Evolutionary conservation across 2,329 filamentous ascomycete genomes (phyloP), one percentile per base, ranked within the genome.

Genomic region (Parascedosporium putredinis): DNA sequence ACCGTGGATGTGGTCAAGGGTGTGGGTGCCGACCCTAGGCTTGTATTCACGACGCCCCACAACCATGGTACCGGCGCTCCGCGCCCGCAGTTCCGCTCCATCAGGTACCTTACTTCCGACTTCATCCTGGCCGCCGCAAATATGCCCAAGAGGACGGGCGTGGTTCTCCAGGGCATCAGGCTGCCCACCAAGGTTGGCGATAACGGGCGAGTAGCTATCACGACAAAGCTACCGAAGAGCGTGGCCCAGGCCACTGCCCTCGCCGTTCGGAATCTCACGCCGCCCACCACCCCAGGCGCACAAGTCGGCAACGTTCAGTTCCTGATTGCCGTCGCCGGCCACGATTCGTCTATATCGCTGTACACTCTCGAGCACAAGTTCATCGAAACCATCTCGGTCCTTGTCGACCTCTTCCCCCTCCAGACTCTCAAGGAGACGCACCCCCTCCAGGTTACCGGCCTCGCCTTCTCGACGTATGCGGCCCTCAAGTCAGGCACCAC

Each of bases 191-290:
- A 51, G 10, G 43, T 43, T 0, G 42, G 47, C 22, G 62, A 62
- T 10, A 51, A 52, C 33, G 76, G 74, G 18, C 68, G 75, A 12
- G 61, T 83, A 31, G 70, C 75, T 5, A 68, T 74, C 52, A 71
- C 70, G 5, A 67, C 69, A 56, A 75, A 72, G 50, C 74, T 95
- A 29, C 81, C 86, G 14, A 76, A 73, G 49, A 74, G 74, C 50
- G 78, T 93, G 54, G 83, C 83, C 51, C 83, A 86, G 50, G 86
- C 86, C 3, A 85, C 87, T 0, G 84, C 85, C 8, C 73, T 97
- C 47, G 86, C 93, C 47, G 80, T 91, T 46, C 81, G 81, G 52
- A 79, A 83, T 51, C 74, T 96, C 8, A 74, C 77, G 8, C 74
- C 71, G 4, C 68, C 77, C 5, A 64, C 73, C 4, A 68, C 76